phyloP scores from a whole-genome alignment of 176 grass and related monocot species.

The Triticum urartu region DNA sequence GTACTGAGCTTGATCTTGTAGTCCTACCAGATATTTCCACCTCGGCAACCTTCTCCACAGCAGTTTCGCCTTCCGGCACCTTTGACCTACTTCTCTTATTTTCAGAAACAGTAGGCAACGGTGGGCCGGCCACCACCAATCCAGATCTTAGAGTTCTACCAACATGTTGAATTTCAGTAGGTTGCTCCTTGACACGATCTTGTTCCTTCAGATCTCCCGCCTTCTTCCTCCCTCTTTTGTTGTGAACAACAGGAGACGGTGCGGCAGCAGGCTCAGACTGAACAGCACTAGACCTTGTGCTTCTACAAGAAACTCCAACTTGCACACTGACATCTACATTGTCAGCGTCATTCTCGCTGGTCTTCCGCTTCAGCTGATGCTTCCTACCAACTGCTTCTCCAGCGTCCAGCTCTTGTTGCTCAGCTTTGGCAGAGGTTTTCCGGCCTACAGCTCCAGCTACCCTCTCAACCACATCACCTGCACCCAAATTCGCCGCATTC shows the following conservation, averaged over 20 bases:
- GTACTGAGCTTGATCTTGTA: slow-evolving; percentile 13
- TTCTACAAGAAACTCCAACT: slow-evolving; percentile 17
- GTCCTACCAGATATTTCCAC: slow-evolving; percentile 7
- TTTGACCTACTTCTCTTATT: slow-evolving; percentile 16
- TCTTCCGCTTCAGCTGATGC: slow-evolving; percentile 18
- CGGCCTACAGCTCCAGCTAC: neutral
- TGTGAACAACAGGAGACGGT: slow-evolving; percentile 19
- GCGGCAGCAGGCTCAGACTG: neutral
- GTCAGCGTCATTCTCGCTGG: neutral
- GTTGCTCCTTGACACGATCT: neutral
- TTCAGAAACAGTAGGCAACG: neutral
- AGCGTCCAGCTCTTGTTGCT: neutral
- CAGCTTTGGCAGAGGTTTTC: neutral
- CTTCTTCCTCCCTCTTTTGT: slow-evolving; percentile 17
- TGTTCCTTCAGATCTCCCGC: neutral
- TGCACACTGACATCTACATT: neutral
- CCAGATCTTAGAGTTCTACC: slow-evolving; percentile 19
- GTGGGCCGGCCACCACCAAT: no score
- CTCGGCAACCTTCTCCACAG: neutral
- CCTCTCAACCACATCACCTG: neutral
- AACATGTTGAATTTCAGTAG: neutral
- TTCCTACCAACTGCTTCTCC: slow-evolving; percentile 2
- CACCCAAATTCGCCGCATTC: neutral
- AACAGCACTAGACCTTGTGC: slow-evolving; percentile 2
- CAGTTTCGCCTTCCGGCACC: neutral